Evolutionary conservation across 331 rosid genomes (phyloP).

Genomic region (Erythrophleum ivorense): DNA sequence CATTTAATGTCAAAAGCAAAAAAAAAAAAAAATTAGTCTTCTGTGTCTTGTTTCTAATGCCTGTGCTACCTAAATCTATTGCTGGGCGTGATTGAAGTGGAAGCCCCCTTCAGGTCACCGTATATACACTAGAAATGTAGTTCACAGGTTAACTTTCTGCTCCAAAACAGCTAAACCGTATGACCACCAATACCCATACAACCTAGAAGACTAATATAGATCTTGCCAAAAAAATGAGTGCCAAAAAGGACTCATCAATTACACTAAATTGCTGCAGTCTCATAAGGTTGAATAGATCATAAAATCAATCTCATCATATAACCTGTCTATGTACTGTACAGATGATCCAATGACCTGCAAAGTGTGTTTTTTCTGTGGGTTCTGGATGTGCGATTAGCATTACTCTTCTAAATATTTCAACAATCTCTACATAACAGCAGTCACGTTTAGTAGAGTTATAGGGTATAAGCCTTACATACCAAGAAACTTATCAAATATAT

Average conservation of each 20-base stretch:
- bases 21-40: neutral
- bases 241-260: neutral
- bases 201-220: neutral
- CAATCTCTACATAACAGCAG: neutral
- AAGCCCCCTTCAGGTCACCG: neutral
- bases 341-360: neutral
- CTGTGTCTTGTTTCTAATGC: neutral
- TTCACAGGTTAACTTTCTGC: neutral
- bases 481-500: neutral
- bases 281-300: neutral
- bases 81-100: neutral
- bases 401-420: neutral
- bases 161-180: neutral
- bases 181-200: neutral
- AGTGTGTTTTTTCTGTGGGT: neutral
- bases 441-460: neutral
- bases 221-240: neutral
- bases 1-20: neutral
- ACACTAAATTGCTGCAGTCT: neutral
- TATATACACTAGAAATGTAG: neutral
- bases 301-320: neutral
- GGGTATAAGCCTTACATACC: neutral
- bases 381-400: neutral
- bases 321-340: neutral
- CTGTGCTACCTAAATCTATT: neutral